Percentiles rank a stretch among this genome's conserved stretches.
These are phyloP conservation scores for Aphanomyces stellatus DNA, from an alignment of 352 stramenopile species.

Conservation along the genomic window DNA sequence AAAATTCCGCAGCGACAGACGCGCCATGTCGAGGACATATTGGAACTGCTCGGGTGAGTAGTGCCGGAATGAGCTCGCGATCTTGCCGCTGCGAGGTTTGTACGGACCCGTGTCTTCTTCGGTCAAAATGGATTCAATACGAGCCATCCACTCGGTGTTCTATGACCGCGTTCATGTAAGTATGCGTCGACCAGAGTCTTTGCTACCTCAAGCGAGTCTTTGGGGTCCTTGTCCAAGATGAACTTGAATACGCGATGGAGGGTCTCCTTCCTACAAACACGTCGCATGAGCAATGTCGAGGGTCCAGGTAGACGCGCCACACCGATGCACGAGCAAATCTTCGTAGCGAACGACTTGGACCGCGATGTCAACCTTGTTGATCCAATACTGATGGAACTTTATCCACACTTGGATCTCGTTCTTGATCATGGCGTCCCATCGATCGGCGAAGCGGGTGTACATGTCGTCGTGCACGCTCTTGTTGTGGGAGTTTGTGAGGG, in stretches of 20 bases:
- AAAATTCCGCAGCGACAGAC: constrained; percentile 69
- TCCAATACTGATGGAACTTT: constrained; percentile 89
- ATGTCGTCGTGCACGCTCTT: constrained; percentile 81
- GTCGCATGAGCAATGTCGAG: background rate
- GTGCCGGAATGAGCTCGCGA: constrained; percentile 73
- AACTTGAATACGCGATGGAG: constrained; percentile 77
- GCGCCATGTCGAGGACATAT: constrained; percentile 68
- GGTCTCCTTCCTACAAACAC: constrained; percentile 39
- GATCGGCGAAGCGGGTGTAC: constrained; percentile 79
- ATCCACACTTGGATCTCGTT: constrained; percentile 90
- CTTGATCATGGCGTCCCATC: constrained; percentile 84
- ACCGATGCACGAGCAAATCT: constrained; percentile 75
- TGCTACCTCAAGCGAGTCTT: constrained; percentile 6
- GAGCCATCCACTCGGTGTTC: constrained; percentile 55
- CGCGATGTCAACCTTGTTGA: constrained; percentile 76
- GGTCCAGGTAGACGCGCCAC: background rate
- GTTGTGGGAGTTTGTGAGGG: constrained; percentile 90
- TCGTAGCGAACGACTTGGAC: constrained; percentile 91
- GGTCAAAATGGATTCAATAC: constrained; percentile 53
- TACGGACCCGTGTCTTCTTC: constrained; percentile 61
- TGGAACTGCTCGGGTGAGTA: constrained; percentile 79
- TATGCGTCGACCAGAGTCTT: background rate
- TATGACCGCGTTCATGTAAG: constrained; percentile 42
- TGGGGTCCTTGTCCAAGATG: constrained; percentile 33
- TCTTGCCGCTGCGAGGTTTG: constrained; percentile 77